A percentile compares a stretch with the other conserved stretches of the same genome.
Conservation (phyloP, 139 green algal species). For the Trebouxia sp. region DNA sequence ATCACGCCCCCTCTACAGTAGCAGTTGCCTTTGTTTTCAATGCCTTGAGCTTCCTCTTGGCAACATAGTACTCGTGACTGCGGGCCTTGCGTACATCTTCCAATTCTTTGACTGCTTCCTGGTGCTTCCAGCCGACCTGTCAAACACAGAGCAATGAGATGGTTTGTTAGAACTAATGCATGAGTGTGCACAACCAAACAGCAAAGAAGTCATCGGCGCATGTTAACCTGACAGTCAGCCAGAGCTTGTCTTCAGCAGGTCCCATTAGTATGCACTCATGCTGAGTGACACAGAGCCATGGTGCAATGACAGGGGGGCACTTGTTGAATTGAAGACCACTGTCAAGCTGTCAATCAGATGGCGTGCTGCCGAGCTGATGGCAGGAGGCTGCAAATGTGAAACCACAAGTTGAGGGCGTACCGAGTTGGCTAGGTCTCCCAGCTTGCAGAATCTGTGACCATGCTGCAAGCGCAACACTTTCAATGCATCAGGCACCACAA, state of each 20-base stretch:
- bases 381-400: not conserved
- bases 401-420: slow-evolving; percentile 42
- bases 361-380: too few relatives aligned
- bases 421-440: slow-evolving; percentile 82
- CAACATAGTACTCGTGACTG: slow-evolving; percentile 77
- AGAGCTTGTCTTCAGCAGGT: too few relatives aligned
- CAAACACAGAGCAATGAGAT: not conserved
- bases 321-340: not conserved
- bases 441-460: slow-evolving; percentile 89
- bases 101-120: slow-evolving; percentile 81
- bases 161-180: not conserved
- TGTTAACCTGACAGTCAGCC: too few relatives aligned
- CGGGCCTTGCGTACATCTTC: slow-evolving; percentile 92
- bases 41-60: slow-evolving; percentile 77
- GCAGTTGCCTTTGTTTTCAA: slow-evolving; percentile 74
- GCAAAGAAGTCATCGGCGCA: too few relatives aligned
- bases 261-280: too few relatives aligned
- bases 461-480: slow-evolving; percentile 94
- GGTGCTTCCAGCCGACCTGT: slow-evolving; percentile 97
- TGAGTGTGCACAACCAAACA: not conserved
- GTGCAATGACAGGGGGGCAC: too few relatives aligned
- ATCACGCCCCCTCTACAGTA: slow-evolving; percentile 44
- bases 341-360: not conserved
- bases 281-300: too few relatives aligned
- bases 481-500: slow-evolving; percentile 97